Conservation (phyloP, 345 rosid species). For the Citrus hindsii region DNA sequence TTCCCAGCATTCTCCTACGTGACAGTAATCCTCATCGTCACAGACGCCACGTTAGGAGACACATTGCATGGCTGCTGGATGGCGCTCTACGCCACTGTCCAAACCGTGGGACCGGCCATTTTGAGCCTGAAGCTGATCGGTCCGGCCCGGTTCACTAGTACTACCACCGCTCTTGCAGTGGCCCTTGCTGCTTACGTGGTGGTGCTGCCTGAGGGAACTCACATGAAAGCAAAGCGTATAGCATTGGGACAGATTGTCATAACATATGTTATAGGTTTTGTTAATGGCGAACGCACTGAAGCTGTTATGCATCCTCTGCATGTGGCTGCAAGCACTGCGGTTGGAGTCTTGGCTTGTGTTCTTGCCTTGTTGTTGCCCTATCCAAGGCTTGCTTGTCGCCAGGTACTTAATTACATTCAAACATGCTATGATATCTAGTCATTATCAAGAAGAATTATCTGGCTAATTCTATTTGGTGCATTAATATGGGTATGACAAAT, state of each 20-base stretch:
- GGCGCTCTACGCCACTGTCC: slow-evolving; percentile 65
- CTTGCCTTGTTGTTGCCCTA: slow-evolving; percentile 66
- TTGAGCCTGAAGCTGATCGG: slow-evolving; percentile 59
- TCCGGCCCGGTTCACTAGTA: slow-evolving; percentile 51
- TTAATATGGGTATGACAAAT: neutral
- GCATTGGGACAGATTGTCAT: slow-evolving; percentile 83
- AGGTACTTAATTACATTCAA: slow-evolving; percentile 38
- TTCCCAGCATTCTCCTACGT: slow-evolving; percentile 89
- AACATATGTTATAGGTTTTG: slow-evolving; percentile 54
- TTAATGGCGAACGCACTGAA: slow-evolving; percentile 48
- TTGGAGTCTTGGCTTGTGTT: slow-evolving; percentile 71
- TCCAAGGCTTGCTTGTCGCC: slow-evolving; percentile 69
- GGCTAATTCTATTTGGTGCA: neutral
- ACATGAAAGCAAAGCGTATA: slow-evolving; percentile 60
- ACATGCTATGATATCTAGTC: neutral
- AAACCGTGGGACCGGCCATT: slow-evolving; percentile 67
- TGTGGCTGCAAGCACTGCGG: slow-evolving; percentile 73
- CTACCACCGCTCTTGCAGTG: slow-evolving; percentile 56
- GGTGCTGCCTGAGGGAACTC: slow-evolving; percentile 56
- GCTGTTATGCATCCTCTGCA: slow-evolving; percentile 69
- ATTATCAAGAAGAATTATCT: neutral
- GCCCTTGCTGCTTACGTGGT: slow-evolving; percentile 58
- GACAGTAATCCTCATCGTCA: slow-evolving; percentile 49
- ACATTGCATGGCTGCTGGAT: slow-evolving; percentile 69
- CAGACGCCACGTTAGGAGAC: slow-evolving; percentile 82